phyloP scores from a whole-genome alignment of 2,329 filamentous ascomycete genomes.

The Hypoxylon sp. region DNA sequence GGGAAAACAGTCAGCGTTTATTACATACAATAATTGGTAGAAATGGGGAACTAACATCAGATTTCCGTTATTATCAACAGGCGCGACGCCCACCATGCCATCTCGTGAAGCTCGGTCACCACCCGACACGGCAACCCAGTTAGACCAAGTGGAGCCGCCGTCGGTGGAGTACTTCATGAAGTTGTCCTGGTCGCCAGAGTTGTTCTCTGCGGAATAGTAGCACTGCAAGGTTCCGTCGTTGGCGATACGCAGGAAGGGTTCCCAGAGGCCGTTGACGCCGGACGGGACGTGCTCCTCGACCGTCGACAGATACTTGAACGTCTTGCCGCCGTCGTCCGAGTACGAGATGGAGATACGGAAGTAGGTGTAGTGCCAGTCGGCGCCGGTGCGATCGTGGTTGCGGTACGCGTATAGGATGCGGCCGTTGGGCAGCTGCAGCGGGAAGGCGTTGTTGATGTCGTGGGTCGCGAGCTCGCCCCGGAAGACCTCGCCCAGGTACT shows the following conservation, averaged over 20 bases:
- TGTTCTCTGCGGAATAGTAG: constrained; percentile 55
- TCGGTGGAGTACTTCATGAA: constrained; percentile 51
- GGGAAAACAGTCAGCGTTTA: background rate
- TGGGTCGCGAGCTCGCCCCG: constrained; percentile 33
- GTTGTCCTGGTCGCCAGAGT: constrained; percentile 51
- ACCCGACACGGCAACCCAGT: constrained; percentile 48
- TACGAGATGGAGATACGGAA: constrained; percentile 54
- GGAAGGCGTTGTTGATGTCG: constrained; percentile 48
- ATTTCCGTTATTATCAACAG: constrained; percentile 39
- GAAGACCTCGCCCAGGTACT: constrained; percentile 39
- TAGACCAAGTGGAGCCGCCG: constrained; percentile 50
- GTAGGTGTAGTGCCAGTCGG: constrained; percentile 39
- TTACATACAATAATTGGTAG: background rate
- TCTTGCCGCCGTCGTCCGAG: constrained; percentile 51
- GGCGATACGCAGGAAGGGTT: constrained; percentile 53
- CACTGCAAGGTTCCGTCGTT: constrained; percentile 51
- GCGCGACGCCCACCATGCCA: constrained; percentile 55
- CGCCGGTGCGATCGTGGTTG: constrained; percentile 45
- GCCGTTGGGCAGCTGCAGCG: constrained; percentile 47
- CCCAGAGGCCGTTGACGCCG: constrained; percentile 52
- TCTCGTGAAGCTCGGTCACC: constrained; percentile 48
- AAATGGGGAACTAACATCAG: constrained; percentile 44
- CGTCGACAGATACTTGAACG: constrained; percentile 47
- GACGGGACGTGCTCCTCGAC: constrained; percentile 39
- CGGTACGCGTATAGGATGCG: constrained; percentile 49